Base-by-base conservation (phyloP, 345 rosid genomes). In the Camelina hispida region DNA sequence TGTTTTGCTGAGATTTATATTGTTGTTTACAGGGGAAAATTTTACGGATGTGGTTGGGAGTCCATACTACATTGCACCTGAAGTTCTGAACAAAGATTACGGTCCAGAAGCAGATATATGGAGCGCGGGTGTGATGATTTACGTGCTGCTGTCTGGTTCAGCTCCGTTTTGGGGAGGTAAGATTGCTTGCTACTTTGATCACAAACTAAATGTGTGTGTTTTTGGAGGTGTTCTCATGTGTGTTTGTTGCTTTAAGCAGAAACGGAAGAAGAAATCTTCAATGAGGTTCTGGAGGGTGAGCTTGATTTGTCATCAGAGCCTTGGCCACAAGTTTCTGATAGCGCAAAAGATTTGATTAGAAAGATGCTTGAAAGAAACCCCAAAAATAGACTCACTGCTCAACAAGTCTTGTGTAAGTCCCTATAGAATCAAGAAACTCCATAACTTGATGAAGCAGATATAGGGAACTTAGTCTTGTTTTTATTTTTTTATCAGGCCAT, bases 101-200 rank as follows among this genome's bases (percentile, higher is more conserved):
- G 93, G 97, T 81, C 91, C 84, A 6, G 96, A 89, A 79, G 87
- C 96, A 30, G 97, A 93, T 79, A 87, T 93, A 51, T 93, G 97
- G 98, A 93, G 98, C 69, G 96, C 93, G 1, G 98, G 97, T 34
- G 98, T 93, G 67, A 86, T 93, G 75, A 71, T 91, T 59, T 93
- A 91, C 80, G 93, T 93, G 73, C 83, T 93, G 53, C 77, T 93
- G 23, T 69, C 87, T 68, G 98, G 98, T 2, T 90, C 87, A 9
- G 97, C 97, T 77, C 98, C 98, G 61, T 93, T 91, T 79, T 93
- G 97, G 96, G 98, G 87, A 25, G 98, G 98, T 93, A 80, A 71
- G 78, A 32, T 43, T 61, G 57, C 52, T 43, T 61, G 50, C 52
- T 52, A 65, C 11, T 52, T 30, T 22, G 16, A 28, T 50, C 51